Percentiles rank a stretch among this genome's conserved stretches.
Conservation (phyloP, 23 red algal genomes). For the Cyanidium caldarium region DNA sequence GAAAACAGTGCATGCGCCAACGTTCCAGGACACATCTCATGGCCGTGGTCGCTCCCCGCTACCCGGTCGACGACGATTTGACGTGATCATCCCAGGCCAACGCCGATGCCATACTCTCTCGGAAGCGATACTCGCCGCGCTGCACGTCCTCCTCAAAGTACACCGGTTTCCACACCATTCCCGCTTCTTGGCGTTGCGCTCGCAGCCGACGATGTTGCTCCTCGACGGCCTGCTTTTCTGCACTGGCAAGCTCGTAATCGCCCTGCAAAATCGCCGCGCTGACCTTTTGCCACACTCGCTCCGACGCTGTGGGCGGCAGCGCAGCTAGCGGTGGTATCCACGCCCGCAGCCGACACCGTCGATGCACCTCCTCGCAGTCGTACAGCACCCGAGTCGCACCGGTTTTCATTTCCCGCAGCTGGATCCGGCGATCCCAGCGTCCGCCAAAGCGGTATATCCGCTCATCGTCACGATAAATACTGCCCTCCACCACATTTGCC, state of each 20-base stretch:
- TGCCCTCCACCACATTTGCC: constrained; percentile 53
- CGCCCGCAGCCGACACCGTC: constrained; percentile 33
- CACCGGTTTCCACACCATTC: constrained; percentile 28
- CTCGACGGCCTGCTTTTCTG: constrained; percentile 66
- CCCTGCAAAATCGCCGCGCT: constrained; percentile 42
- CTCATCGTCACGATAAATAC: constrained; percentile 24
- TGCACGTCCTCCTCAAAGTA: constrained; percentile 34
- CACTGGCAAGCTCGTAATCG: constrained; percentile 33
- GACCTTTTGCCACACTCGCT: constrained; percentile 47
- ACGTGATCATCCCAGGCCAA: too few relatives aligned
- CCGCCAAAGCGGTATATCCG: constrained; percentile 50
- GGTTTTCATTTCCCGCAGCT: constrained; percentile 29
- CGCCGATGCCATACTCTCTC: too few relatives aligned
- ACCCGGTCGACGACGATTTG: too few relatives aligned
- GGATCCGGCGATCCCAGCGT: constrained; percentile 64
- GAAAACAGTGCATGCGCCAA: too few relatives aligned
- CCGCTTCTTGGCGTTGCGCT: constrained; percentile 16
- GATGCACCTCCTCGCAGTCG: constrained; percentile 47
- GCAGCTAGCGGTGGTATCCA: constrained; percentile 34
- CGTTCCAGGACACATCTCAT: too few relatives aligned
- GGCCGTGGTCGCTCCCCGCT: too few relatives aligned
- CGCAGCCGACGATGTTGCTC: constrained; percentile 52
- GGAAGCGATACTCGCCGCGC: not conserved
- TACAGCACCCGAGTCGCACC: constrained; percentile 27
- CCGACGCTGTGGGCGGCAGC: constrained; percentile 32